Base-by-base conservation (phyloP, 2,329 filamentous ascomycete genomes). In the Exserohilum turcica region DNA sequence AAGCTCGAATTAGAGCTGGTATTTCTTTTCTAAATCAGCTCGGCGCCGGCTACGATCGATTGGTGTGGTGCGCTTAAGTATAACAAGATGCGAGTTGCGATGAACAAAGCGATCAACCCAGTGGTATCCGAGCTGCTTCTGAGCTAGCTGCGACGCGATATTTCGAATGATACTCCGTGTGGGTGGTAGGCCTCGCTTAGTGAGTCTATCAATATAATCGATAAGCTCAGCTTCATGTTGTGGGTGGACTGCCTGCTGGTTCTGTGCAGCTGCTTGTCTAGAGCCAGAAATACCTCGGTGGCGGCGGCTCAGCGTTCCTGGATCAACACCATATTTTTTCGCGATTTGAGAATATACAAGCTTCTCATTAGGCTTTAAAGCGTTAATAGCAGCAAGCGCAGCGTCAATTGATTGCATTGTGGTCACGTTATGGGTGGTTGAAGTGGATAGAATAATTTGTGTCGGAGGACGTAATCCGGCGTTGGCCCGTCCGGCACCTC, bases 81-180 rank as follows among this genome's bases (percentile, higher is more conserved):
- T n/a, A n/a, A n/a, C n/a, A n/a, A n/a, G n/a, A n/a, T n/a, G n/a
- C n/a, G n/a, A n/a, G n/a, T n/a, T n/a, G n/a, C n/a, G n/a, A n/a
- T n/a, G n/a, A 18, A 59, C 38, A 31, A 55, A 59, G 38, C 52
- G 48, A 28, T 39, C 38, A 56, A 59, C 56, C 56, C 52, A 56
- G 48, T 38, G n/a, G n/a, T n/a, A 19, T 31, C 32, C 33, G 38
- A 18, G 7, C 43, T 37, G 21, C n/a, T n/a, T n/a, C n/a, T n/a
- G n/a, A n/a, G n/a, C n/a, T n/a, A n/a, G n/a, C n/a, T n/a, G n/a
- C n/a, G n/a, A n/a, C n/a, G n/a, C n/a, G n/a, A n/a, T n/a, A n/a
- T n/a, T n/a, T n/a, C n/a, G n/a, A n/a, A n/a, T n/a, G n/a, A 42
- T 42, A 28, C n/a, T 8, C 7, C 27, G 24, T 29, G n/a, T 18